Percentiles rank a stretch among this genome's conserved stretches.
Conservation (phyloP, 257 asterid genomes). For the Verbena officinalis region DNA sequence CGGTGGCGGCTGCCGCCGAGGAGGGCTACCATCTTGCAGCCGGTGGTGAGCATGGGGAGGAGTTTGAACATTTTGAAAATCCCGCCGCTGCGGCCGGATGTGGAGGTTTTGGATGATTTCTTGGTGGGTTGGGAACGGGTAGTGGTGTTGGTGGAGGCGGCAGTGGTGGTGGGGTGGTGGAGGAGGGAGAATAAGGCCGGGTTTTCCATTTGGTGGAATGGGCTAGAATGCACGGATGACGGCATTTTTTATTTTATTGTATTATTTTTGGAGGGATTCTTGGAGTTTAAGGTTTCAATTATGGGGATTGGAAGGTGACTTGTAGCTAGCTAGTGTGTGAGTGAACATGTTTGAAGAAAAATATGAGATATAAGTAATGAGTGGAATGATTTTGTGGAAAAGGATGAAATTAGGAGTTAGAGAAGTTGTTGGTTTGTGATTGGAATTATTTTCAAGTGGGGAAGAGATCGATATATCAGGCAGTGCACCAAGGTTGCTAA, state of each 20-base stretch:
- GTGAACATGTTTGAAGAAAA: conserved; percentile 3
- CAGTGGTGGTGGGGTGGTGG: conserved; percentile 29
- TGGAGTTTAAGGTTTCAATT: background rate
- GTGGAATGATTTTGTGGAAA: background rate
- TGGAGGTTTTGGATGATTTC: conserved; percentile 46
- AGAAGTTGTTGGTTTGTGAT: conserved; percentile 24
- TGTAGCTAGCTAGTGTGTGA: background rate
- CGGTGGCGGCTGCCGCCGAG: conserved; percentile 72
- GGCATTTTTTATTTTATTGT: conserved; percentile 34
- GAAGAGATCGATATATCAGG: no score
- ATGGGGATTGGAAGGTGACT: conserved; percentile 13
- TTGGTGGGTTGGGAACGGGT: conserved; percentile 26
- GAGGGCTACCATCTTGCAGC: conserved; percentile 86
- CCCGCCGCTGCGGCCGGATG: conserved; percentile 45
- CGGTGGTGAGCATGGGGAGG: conserved; percentile 88
- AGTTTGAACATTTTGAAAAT: conserved; percentile 85
- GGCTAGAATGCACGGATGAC: conserved; percentile 41
- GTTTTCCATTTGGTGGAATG: conserved; percentile 59
- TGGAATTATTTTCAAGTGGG: conserved; percentile 30
- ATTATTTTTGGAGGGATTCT: background rate
- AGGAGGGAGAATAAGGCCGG: conserved; percentile 56
- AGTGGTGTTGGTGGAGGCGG: conserved; percentile 1
- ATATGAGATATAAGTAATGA: conserved; percentile 5
- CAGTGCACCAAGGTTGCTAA: background rate
- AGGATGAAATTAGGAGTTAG: conserved; percentile 11